Base-by-base conservation (phyloP, 495 filamentous ascomycete species). In the Glarea lozoyensis region DNA sequence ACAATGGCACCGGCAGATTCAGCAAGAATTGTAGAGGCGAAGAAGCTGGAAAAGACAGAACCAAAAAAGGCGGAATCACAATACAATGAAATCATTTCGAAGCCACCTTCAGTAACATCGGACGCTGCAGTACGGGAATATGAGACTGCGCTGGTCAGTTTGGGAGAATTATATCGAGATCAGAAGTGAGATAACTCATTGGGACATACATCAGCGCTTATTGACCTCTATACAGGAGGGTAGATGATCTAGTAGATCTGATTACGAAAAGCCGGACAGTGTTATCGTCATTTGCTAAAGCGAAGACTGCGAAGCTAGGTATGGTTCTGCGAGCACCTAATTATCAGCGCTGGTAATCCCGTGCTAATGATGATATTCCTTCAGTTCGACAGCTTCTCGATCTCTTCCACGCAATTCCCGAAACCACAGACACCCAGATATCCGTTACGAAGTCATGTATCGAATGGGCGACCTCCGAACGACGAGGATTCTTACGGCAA, bases 221-320 rank as follows among this genome's bases (percentile, higher is more conserved):
- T 44, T 51, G 20, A 54, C 27, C 29, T 41, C 21, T 16, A 40
- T 19, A 9, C 44, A 78, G 74, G 66, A 86, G 88, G 65, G 67
- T 84, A 53, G 64, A 89, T 53, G 88, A 92, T 60, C 84, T 99
- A 37, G 86, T 92, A 37, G 84, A 88, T 49, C 76, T 99, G 54
- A 84, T 99, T 50, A 88, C 81, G 52, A 82, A 84, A 56, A 95
- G 89, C 60, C 78, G 90, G 53, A 84, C 86, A 53, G 82, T 87
- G 18, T 78, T 99, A 46, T 94, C 89, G 37, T 88, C 85, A 49
- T 97, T 97, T 60, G 90, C 92, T 46, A 95, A 96, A 69, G 93
- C 92, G 49, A 99, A 99, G 79, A 97, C 92, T 16, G 86, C 92
- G 30, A 99, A 99, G 67, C 71, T 99, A 43, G 88, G 92, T 97